These are phyloP conservation scores for Wickerhamomyces hampshirensis DNA, from an alignment of 805 yeast genomes.

Conservation along the genomic window DNA sequence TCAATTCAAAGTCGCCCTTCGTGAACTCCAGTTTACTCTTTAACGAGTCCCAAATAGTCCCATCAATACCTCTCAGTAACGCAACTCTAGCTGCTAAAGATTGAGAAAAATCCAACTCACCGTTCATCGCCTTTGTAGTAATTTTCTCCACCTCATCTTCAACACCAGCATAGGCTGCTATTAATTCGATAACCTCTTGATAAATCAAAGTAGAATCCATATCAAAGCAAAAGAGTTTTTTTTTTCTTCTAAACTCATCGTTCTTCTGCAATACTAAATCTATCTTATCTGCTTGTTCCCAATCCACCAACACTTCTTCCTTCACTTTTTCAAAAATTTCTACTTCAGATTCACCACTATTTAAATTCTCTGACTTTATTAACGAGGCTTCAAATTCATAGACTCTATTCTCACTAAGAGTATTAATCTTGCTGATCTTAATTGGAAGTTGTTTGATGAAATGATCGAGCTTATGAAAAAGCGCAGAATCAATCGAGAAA, in stretches of 20 bases:
- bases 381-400: slow-evolving; percentile 30
- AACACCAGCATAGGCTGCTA: slow-evolving; percentile 90
- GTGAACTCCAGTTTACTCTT: slow-evolving; percentile 68
- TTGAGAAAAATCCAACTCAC: slow-evolving; percentile 86
- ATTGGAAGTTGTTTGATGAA: slow-evolving; percentile 28
- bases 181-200: slow-evolving; percentile 94
- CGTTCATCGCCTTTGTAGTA: slow-evolving; percentile 95
- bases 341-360: slow-evolving; percentile 15
- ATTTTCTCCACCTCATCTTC: slow-evolving; percentile 83
- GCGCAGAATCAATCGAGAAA: slow-evolving; percentile 13
- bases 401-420: slow-evolving; percentile 32
- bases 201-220: slow-evolving; percentile 97
- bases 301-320: slow-evolving; percentile 11
- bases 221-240: slow-evolving; percentile 78
- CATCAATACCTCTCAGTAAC: slow-evolving; percentile 77
- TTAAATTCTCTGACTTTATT: slow-evolving; percentile 12
- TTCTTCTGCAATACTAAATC: slow-evolving; percentile 41
- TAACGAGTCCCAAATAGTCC: slow-evolving; percentile 74
- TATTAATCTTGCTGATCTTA: slow-evolving; percentile 23
- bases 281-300: slow-evolving; percentile 23
- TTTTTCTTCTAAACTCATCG: slow-evolving; percentile 28
- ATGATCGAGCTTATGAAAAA: slow-evolving; percentile 20
- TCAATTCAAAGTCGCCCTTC: slow-evolving; percentile 78
- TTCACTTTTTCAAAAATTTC: slow-evolving; percentile 7
- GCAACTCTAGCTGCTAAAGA: slow-evolving; percentile 72